phyloP scores from a whole-genome alignment of 495 filamentous ascomycete species.

The Podospora pseudocomata region DNA sequence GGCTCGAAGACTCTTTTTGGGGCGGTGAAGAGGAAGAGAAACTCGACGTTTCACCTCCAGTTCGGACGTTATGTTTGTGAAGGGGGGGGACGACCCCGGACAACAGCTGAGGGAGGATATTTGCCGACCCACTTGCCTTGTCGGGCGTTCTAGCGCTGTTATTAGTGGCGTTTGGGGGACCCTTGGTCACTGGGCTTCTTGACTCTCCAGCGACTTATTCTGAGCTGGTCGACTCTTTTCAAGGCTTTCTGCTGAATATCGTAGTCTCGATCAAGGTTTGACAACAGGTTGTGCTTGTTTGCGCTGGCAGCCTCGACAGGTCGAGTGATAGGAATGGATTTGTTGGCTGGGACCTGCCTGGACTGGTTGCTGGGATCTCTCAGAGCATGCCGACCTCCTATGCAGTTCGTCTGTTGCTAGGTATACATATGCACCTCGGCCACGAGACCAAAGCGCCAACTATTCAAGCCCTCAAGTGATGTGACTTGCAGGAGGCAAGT shows the following conservation, averaged over 20 bases:
- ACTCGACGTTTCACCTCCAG: neutral
- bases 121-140: constrained; percentile 19
- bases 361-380: neutral
- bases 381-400: neutral
- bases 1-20: neutral
- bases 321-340: neutral
- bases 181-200: neutral
- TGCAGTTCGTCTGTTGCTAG: too few species aligned
- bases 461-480: too few species aligned
- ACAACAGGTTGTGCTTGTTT: neutral
- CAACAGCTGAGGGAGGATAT: constrained; percentile 13
- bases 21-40: neutral
- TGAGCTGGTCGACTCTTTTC: neutral
- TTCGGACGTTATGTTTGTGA: constrained; percentile 3
- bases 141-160: constrained; percentile 6
- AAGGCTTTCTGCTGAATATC: too few species aligned
- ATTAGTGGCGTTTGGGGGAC: constrained; percentile 3
- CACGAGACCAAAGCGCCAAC: too few species aligned
- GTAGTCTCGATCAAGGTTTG: neutral
- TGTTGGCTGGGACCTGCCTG: neutral
- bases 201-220: neutral
- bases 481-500: neutral
- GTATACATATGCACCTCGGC: too few species aligned
- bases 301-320: neutral
- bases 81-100: constrained; percentile 7